Conservation (phyloP, 2,329 filamentous ascomycete genomes). For the Aureobasidium namibiae region DNA sequence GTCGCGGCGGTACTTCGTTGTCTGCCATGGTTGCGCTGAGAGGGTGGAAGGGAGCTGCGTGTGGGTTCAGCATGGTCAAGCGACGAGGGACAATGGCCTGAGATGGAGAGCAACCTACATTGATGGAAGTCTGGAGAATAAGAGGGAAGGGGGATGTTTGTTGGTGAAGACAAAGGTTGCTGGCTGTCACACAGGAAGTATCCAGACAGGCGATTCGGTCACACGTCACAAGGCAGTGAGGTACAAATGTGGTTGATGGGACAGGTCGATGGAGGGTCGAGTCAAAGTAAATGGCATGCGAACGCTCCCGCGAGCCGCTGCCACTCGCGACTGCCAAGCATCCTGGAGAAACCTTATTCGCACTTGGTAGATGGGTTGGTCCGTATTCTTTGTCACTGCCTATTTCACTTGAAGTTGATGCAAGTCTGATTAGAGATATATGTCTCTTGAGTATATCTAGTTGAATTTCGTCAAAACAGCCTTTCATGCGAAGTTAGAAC, state of each 20-base stretch:
- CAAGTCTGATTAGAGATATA: not conserved
- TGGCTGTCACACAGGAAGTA: not conserved
- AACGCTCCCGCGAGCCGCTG: not conserved
- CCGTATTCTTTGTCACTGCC: not conserved
- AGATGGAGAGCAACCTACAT: not conserved
- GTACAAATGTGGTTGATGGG: not conserved
- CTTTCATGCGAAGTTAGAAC: not conserved
- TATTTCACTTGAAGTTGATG: not conserved
- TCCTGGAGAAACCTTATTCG: slow-evolving; percentile 7
- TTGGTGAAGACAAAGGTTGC: not conserved
- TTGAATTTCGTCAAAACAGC: not conserved
- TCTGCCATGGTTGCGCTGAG: slow-evolving; percentile 18
- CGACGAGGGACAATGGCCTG: not conserved
- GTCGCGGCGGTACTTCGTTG: slow-evolving; percentile 20
- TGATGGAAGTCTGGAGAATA: not conserved
- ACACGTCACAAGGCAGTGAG: not conserved
- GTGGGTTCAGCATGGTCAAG: slow-evolving; percentile 2
- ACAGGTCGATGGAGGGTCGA: not conserved
- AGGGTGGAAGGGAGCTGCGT: slow-evolving; percentile 4
- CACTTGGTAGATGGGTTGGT: not conserved
- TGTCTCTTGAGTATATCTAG: not conserved
- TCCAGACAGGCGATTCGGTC: not conserved
- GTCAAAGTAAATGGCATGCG: not conserved
- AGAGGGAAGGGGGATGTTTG: not conserved
- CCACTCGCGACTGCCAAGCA: not conserved